Conservation (phyloP, 176 grass and related monocot genomes). For the Chrysopogon serrulatus region DNA sequence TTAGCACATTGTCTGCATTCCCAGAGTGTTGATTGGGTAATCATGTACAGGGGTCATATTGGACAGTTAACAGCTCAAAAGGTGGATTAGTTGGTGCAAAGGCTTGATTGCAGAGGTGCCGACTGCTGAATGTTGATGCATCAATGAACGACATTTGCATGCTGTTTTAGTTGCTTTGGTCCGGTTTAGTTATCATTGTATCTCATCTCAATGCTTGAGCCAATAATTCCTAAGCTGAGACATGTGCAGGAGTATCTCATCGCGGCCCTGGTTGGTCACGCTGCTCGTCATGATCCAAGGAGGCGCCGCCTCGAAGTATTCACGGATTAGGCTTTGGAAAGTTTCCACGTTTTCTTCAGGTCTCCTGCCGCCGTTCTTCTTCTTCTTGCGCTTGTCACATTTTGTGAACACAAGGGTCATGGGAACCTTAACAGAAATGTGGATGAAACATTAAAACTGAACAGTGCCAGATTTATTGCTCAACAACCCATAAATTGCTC, state of each 20-base stretch:
- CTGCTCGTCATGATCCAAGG: conserved; percentile 99
- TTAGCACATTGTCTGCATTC: conserved; percentile 35
- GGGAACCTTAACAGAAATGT: conserved; percentile 58
- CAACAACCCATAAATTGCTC: not conserved
- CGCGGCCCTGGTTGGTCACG: conserved; percentile 84
- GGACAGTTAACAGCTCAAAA: conserved; percentile 56
- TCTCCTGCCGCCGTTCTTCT: conserved; percentile 85
- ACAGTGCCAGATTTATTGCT: not conserved
- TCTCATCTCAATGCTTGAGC: conserved; percentile 67
- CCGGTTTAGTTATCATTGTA: not conserved
- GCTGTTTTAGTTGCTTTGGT: conserved; percentile 3
- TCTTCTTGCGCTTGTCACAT: conserved; percentile 98
- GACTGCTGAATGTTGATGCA: not conserved
- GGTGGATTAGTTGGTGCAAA: conserved; percentile 25
- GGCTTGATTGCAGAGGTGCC: conserved; percentile 12
- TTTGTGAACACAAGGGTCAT: conserved; percentile 97
- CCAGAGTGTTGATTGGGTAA: conserved; percentile 41
- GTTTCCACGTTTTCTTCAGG: conserved; percentile 84
- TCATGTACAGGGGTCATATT: conserved; percentile 28
- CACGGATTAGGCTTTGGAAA: conserved; percentile 71
- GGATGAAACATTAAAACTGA: conserved; percentile 2
- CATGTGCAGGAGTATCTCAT: conserved; percentile 94
- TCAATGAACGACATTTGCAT: conserved; percentile 14
- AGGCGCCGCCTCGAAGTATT: conserved; percentile 76
- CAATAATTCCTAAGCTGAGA: conserved; percentile 97